Percentiles rank a stretch among this genome's conserved stretches.
These are phyloP conservation scores for Termitomyces sp. DNA, from an alignment of 768 basidiomycete genomes.

Conservation along the genomic window DNA sequence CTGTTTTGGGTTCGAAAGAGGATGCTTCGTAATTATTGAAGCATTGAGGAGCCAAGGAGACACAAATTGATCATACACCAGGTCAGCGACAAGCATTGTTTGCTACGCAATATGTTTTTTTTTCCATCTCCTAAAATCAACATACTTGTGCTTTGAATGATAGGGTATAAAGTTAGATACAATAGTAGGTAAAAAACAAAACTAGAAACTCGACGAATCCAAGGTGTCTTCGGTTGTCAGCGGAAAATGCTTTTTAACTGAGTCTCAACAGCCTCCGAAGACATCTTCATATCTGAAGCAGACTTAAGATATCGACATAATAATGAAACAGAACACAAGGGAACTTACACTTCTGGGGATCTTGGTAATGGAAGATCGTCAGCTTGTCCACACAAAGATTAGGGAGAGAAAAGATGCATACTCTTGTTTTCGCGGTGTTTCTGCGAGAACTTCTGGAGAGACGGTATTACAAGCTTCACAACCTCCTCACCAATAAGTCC, in stretches of 20 bases:
- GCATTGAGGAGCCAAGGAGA: background rate
- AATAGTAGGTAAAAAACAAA: background rate
- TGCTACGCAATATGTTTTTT: background rate
- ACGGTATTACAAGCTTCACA: constrained; percentile 70
- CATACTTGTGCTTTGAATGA: background rate
- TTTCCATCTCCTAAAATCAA: background rate
- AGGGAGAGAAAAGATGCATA: constrained; percentile 26
- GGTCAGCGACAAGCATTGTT: background rate
- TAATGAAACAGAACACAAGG: background rate
- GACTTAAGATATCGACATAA: constrained; percentile 7
- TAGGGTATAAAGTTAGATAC: background rate
- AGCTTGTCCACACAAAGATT: background rate
- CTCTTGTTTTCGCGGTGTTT: constrained; percentile 79
- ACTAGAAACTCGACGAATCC: background rate
- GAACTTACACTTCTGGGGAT: constrained; percentile 68
- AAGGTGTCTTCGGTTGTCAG: constrained; percentile 8
- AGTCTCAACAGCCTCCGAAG: constrained; percentile 66
- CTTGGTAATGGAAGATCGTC: constrained; percentile 25
- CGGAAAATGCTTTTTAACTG: constrained; percentile 62
- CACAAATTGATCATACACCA: background rate
- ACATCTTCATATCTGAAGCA: constrained; percentile 68
- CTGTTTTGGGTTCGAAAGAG: too few species aligned
- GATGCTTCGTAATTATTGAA: background rate
- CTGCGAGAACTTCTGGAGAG: constrained; percentile 67
- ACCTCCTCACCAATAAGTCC: constrained; percentile 65